phyloP scores from a whole-genome alignment of 2,329 filamentous ascomycete species.

The Ophiobolus disseminans region DNA sequence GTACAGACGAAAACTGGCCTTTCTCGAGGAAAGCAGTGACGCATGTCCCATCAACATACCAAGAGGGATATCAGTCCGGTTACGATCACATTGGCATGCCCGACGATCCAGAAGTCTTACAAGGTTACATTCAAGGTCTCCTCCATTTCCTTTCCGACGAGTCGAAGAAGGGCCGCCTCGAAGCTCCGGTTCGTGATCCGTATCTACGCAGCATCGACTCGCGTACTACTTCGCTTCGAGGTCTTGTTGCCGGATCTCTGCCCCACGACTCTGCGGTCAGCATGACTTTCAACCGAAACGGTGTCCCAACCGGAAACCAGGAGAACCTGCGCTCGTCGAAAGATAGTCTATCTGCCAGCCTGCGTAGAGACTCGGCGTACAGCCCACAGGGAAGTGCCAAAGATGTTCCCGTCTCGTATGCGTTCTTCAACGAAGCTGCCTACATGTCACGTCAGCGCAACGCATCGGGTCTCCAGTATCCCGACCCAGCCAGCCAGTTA shows the following conservation, averaged over 20 bases:
- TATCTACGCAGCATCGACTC: constrained; percentile 18
- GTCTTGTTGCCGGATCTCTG: constrained; percentile 29
- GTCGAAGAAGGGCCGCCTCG: constrained; percentile 24
- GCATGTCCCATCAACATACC: constrained; percentile 43
- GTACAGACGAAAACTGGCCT: constrained; percentile 32
- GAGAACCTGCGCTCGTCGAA: constrained; percentile 36
- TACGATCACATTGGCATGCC: constrained; percentile 45
- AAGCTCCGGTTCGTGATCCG: constrained; percentile 12
- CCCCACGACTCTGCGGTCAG: constrained; percentile 39
- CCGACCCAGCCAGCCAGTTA: constrained; percentile 15
- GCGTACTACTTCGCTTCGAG: constrained; percentile 34
- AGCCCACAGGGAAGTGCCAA: constrained; percentile 16
- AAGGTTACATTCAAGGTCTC: constrained; percentile 45
- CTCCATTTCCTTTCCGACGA: constrained; percentile 38
- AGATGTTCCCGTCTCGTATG: constrained; percentile 16
- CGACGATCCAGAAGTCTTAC: constrained; percentile 39
- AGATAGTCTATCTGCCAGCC: constrained; percentile 10
- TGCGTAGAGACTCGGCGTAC: constrained; percentile 23
- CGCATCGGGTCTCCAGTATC: constrained; percentile 18
- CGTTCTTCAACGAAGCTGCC: constrained; percentile 17
- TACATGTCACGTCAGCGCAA: constrained; percentile 23
- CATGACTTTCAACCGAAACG: constrained; percentile 31
- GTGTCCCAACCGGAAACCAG: constrained; percentile 18
- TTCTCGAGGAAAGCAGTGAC: constrained; percentile 25
- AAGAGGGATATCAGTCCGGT: constrained; percentile 49